Evolutionary conservation across 768 basidiomycete species (phyloP).

Genomic region (Asterophora parasitica): DNA sequence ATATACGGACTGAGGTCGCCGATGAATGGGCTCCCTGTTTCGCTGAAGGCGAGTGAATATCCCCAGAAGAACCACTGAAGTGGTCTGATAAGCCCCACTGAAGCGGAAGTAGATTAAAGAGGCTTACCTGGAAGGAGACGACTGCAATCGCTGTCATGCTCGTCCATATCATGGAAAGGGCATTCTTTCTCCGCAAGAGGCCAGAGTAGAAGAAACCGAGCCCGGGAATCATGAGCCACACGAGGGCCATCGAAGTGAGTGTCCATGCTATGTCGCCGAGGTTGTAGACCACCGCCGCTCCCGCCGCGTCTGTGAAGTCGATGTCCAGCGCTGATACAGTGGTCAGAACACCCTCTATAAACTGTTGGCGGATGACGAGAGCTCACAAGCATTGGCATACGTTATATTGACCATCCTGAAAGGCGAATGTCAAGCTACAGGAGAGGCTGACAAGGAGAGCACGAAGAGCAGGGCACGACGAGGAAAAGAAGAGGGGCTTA

Average conservation of each 20-base stretch:
- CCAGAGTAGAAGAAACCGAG: conserved; percentile 91
- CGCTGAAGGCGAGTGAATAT: conserved; percentile 86
- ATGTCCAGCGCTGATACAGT: conserved; percentile 32
- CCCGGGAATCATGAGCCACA: conserved; percentile 82
- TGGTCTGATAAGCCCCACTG: neutral
- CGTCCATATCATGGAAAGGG: conserved; percentile 83
- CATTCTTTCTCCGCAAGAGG: conserved; percentile 88
- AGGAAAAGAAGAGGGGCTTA: neutral
- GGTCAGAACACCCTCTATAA: neutral
- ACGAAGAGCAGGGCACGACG: no score
- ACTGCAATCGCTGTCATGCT: conserved; percentile 73
- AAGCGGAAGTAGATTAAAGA: neutral
- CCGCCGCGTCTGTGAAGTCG: conserved; percentile 25
- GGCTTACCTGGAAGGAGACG: conserved; percentile 78
- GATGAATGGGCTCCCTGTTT: conserved; percentile 69
- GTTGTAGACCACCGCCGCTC: conserved; percentile 35
- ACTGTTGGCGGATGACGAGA: no score
- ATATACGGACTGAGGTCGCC: conserved; percentile 68
- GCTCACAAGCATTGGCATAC: conserved; percentile 2
- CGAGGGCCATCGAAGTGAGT: conserved; percentile 70
- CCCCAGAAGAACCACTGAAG: conserved; percentile 96
- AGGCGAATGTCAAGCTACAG: no score
- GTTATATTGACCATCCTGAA: no score
- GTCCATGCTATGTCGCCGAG: conserved; percentile 52
- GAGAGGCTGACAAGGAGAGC: no score